Base-by-base conservation (phyloP, 352 stramenopile species). In the Pythium volutum region DNA sequence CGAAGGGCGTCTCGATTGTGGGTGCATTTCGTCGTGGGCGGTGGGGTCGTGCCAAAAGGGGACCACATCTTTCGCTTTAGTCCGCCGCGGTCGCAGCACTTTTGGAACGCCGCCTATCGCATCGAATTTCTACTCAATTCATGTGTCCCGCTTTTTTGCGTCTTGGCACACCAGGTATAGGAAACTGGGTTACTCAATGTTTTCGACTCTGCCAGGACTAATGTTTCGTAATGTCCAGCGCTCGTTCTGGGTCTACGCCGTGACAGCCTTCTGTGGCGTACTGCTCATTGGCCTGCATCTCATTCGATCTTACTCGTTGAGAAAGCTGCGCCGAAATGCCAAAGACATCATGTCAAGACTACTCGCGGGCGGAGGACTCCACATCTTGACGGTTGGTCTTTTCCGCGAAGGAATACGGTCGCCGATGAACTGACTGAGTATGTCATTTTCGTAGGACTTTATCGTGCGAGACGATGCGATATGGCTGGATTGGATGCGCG, bases 401-500 rank as follows among this genome's bases (percentile, higher is more conserved):
- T 29, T n/a, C 26, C 25, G n/a, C 31, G 38, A 10, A 22, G 7
- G n/a, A 10, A 12, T 39, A 12, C 25, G 22, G 11, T 55, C 38
- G 39, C 22, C 42, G 15, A 25, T 51, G 8, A 48, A 33, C 42
- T 16, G n/a, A 48, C n/a, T 11, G 16, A 29, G 1, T 48, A 48
- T 20, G 26, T 25, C 8, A 1, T 23, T 10, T 42, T 36, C 18
- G 4, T 14, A 94, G 84, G 82, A 92, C 41, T 90, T 94, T 71
- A 67, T 89, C 23, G 78, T 92, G 10, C 79, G 80, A 20, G 78
- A 91, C 54, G 77, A 91, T 36, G 79, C 81, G 0, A 89, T 94
- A 55, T 94, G 85, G 85, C 67, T 94, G 11, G 85, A 94, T 62
- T 94, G 85, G 85, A 93, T 94, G 82, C 88, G 81, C 38, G 83